Base-by-base conservation (phyloP, 2,329 filamentous ascomycete genomes). In the Pseudogymnoascus sp. region DNA sequence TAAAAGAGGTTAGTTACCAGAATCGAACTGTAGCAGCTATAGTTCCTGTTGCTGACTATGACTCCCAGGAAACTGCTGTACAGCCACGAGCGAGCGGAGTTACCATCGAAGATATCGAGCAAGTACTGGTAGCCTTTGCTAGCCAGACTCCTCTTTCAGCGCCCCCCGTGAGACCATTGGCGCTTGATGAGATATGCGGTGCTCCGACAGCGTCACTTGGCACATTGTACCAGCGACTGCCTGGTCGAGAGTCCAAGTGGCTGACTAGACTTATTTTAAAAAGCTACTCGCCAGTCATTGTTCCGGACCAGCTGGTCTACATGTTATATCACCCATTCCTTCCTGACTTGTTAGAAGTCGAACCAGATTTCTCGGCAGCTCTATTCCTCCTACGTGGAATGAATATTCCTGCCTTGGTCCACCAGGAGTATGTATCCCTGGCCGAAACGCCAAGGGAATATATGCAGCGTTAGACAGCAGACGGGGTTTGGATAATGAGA, bases 241-340 rank as follows among this genome's bases (percentile, higher is more conserved):
- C 79, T 54, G 84, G 90, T 2, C 79, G 80, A 48, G 90, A 96
- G 72, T 89, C 87, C 3, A 96, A 96, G 76, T 97, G 93, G 93
- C 80, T 96, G 10, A 90, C 90, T 0, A 83, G 93, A 3, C 78
- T 97, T 31, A 80, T 96, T 5, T 78, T 96, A 28, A 95, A 96
- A 72, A 83, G 87, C 67, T 90, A 88, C 65, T 80, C 82, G n/a
- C 88, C 89, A 0, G 79, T 93, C 0, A 73, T 82, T 1, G 71
- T 96, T 1, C 85, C 92, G 21, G 76, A 78, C 6, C 68, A 74
- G 1, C 73, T 82, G 21, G 39, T 61, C 19, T 61, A 41, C 13
- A 31, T 25, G 36, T 61, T 39, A 41, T 61, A 61, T 11, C 60
- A 61, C 36, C 60, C 60, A 16, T 39, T 61, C 25, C 60, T 61